A percentile compares a stretch with the other conserved stretches of the same genome.
Conservation (phyloP, 441 rosid genomes). For the Melastoma candidum region DNA sequence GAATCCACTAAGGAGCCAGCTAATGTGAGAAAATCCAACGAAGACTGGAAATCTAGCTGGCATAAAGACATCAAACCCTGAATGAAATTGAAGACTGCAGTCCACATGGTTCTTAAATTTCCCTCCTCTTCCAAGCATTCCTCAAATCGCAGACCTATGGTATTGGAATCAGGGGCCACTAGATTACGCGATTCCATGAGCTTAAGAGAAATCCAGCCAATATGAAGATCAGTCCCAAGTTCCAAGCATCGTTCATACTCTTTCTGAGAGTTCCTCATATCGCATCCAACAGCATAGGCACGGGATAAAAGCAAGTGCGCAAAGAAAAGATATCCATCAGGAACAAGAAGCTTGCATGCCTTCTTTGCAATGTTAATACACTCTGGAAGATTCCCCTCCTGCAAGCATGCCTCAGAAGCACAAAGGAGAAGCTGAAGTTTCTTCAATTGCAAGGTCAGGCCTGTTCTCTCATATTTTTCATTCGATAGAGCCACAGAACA, state of each 20-base stretch:
- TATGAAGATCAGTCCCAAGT: constrained; percentile 62
- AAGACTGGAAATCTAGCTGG: constrained; percentile 43
- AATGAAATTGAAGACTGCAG: constrained; percentile 42
- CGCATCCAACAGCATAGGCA: constrained; percentile 59
- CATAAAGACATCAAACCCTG: constrained; percentile 45
- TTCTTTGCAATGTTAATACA: constrained; percentile 43
- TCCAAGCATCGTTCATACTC: constrained; percentile 64
- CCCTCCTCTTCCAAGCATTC: constrained; percentile 36
- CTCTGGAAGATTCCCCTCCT: constrained; percentile 32
- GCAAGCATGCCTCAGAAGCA: constrained; percentile 76
- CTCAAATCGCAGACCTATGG: constrained; percentile 38
- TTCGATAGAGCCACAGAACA: constrained; percentile 45
- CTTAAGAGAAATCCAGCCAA: constrained; percentile 79
- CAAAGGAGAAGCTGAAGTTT: constrained; percentile 86
- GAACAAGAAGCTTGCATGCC: constrained; percentile 55
- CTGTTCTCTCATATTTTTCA: constrained; percentile 33
- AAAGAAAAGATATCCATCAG: constrained; percentile 51
- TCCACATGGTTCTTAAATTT: constrained; percentile 53
- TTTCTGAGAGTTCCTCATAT: constrained; percentile 30
- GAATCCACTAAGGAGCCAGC: constrained; percentile 48
- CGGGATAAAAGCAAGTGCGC: constrained; percentile 73
- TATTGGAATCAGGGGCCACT: constrained; percentile 35
- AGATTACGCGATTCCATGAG: constrained; percentile 56
- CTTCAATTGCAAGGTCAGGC: constrained; percentile 33
- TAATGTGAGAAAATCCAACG: constrained; percentile 54